A percentile compares a stretch with the other conserved stretches of the same genome.
Evolutionary conservation across 176 grass and related monocot species (phyloP).

Genomic region (Puccinellia tenuiflora): DNA sequence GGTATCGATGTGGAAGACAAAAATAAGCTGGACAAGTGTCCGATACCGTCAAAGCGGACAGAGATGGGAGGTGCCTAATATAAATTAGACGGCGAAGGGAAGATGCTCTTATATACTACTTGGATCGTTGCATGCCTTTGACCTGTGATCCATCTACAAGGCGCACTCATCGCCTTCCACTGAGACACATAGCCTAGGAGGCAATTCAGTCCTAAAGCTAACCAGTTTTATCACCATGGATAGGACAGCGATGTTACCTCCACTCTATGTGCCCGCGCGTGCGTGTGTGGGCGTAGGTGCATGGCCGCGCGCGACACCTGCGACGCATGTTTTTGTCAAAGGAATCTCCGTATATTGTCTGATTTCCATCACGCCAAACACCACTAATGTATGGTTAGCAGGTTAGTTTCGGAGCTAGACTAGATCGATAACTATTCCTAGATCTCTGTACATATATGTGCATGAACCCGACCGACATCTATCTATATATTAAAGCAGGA

Average conservation of each 20-base stretch:
- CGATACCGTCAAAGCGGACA: too few species aligned
- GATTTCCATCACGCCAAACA: not conserved
- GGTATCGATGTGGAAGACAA: too few species aligned
- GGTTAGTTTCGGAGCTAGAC: not conserved
- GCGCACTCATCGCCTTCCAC: conserved; percentile 13
- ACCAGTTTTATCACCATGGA: not conserved
- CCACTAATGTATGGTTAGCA: not conserved
- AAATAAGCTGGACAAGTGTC: too few species aligned
- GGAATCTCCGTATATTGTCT: not conserved
- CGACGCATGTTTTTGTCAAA: not conserved
- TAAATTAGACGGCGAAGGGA: too few species aligned
- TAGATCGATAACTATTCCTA: not conserved
- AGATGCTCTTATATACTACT: too few species aligned
- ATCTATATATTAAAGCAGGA: too few species aligned
- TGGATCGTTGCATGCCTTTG: not conserved
- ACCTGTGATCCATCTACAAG: not conserved
- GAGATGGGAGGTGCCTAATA: too few species aligned
- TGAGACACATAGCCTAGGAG: not conserved
- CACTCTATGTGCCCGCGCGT: not conserved
- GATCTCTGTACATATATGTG: not conserved
- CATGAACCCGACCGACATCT: not conserved
- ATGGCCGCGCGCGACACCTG: not conserved
- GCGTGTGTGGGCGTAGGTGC: not conserved
- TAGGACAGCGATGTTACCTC: conserved; percentile 4
- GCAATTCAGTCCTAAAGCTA: not conserved